Evolutionary conservation across 2,329 filamentous ascomycete genomes (phyloP), one percentile per base, ranked within the genome.

Genomic region (Aspergillus terreus): DNA sequence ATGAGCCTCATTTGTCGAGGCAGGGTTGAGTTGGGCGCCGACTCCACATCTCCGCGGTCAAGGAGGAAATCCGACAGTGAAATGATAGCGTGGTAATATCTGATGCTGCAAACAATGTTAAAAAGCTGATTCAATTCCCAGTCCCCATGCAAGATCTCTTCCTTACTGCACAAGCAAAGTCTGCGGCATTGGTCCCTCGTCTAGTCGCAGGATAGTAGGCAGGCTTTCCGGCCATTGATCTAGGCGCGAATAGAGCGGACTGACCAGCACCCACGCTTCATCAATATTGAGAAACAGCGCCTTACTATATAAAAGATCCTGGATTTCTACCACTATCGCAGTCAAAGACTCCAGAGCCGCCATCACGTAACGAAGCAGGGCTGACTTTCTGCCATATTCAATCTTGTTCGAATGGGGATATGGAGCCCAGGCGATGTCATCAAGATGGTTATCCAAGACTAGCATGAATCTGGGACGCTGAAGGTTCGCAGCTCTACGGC

Each of bases 381-480:
- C 66, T 7, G 60, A 62, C 43, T 63, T 63, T 38, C 53, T 53
- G 6, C 44, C 41, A 50, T 58, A 67, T 10, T 58, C 58, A n/a
- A 61, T 52, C 6, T 65, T 57, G 40, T 66, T 69, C 15, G 60
- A 62, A 17, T 58, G 63, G 38, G 68, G 67, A 49, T 71, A 71
- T 2, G 68, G 66, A 10, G 43, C 60, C 68, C 68, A 71, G n/a
- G 59, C 46, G 38, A 59, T 55, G 35, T 60, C 45, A 19, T 55
- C 36, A 15, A 44, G 25, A 2, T 55, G 49, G 15, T 58, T 56
- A 32, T 44, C 50, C 11, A 42, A n/a, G 30, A 54, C 53, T 7
- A 62, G 54, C 4, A 45, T 50, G 6, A 43, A 55, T 10, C 48
- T 49, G 4, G 68, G 66, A 21, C 43, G 51, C 9, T 40, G 50